Evolutionary conservation across 208 protist species (phyloP).

Genomic region (Chromosphaera perkinsii): DNA sequence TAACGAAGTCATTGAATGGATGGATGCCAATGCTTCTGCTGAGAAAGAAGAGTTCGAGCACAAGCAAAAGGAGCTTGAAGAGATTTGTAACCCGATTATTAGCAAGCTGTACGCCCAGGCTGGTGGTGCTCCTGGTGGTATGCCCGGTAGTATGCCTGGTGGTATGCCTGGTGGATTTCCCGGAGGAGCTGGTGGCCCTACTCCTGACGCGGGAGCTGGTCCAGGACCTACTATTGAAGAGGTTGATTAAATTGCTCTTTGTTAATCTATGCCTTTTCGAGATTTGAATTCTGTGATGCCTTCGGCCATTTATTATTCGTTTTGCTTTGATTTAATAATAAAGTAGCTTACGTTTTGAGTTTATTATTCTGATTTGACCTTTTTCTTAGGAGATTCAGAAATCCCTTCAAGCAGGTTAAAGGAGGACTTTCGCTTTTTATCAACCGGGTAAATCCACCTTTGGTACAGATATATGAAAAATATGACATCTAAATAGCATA

Average conservation of each 20-base stretch:
- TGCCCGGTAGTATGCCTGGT: conserved; percentile 46
- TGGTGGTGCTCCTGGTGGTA: conserved; percentile 28
- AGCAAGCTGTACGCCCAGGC: conserved; percentile 56
- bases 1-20: conserved; percentile 69
- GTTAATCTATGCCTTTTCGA: no score
- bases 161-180: conserved; percentile 54
- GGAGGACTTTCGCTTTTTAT: no score
- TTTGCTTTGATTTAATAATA: no score
- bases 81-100: conserved; percentile 62
- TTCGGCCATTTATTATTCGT: no score
- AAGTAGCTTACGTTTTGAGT: no score
- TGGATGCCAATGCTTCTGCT: conserved; percentile 56
- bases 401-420: no score
- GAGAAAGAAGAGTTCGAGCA: conserved; percentile 57
- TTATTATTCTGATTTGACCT: no score
- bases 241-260: conserved; percentile 71
- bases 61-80: conserved; percentile 69
- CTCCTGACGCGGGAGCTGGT: conserved; percentile 27
- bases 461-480: conserved; percentile 95
- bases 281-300: no score
- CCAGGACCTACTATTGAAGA: conserved; percentile 67
- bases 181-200: conserved; percentile 39
- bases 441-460: conserved; percentile 94
- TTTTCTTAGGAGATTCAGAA: no score
- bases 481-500: no score